Base-by-base conservation (phyloP, 768 basidiomycete genomes). In the Suillus ampliporus region DNA sequence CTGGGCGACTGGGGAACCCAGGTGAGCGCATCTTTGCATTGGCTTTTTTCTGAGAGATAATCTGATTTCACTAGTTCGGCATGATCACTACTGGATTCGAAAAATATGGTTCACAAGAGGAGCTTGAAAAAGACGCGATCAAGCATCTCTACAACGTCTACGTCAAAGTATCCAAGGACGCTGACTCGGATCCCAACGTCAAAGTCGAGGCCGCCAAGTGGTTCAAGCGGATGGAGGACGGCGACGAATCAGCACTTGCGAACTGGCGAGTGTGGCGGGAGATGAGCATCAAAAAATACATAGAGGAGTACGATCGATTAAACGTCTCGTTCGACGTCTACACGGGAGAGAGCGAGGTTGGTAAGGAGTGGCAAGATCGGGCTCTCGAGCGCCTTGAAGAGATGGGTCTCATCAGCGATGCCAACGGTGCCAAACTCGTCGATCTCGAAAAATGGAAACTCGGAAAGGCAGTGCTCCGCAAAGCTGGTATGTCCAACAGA, bases 1-100 rank as follows among this genome's bases (percentile, higher is more conserved):
- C 85, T 98, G 17, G 97, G 97, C 2, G 97, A 98, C 72, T 99
- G 96, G 97, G 97, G 97, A 26, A 98, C 95, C 46, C 97, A 98
- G 84, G 95, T 94, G 43, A 73, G 82, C 65, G 2, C 70, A 8
- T 21, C 52, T 50, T 31, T 19, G 0, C 23, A n/a, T 44, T 28
- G 10, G 2, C 19, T 15, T 34, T 14, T 21, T 28, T 37, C n/a
- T 35, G 14, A 41, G 9, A 10, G n/a, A 47, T 23, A 35, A 28
- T 8, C 61, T 64, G 26, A 64, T 37, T 63, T 41, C 4, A 19
- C 19, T 67, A 92, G 90, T 90, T 92, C 73, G 95, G 95, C 35
- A 76, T 97, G 75, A 91, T 98, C 60, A 92, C 95, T 0, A 85
- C 90, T 54, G 97, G 97, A 0, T 98, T 92, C 70, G 90, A 96